Conservation (phyloP, 305 asterid genomes). For the Fraxinus xanthoxyloides region DNA sequence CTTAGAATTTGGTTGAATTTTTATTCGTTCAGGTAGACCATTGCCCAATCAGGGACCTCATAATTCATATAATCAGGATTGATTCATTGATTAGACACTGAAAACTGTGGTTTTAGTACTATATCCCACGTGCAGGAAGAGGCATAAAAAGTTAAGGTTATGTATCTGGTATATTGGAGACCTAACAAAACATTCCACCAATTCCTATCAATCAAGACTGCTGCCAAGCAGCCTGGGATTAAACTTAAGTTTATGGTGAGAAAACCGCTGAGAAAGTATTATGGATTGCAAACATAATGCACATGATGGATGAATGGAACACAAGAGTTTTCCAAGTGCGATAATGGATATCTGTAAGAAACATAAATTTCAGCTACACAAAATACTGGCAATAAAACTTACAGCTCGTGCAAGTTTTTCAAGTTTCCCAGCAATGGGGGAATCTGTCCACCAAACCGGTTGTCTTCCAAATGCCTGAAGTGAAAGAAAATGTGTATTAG, state of each 20-base stretch:
- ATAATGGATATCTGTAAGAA: not conserved
- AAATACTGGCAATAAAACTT: slow-evolving; percentile 34
- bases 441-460: slow-evolving; percentile 58
- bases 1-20: not conserved
- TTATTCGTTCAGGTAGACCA: not conserved
- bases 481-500: slow-evolving; percentile 10
- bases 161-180: not conserved
- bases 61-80: not conserved
- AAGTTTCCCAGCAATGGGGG: slow-evolving; percentile 63
- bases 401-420: slow-evolving; percentile 60
- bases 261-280: not conserved
- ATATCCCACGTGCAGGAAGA: not conserved
- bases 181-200: not conserved
- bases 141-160: not conserved
- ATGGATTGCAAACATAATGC: not conserved
- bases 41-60: not conserved
- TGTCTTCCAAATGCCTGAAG: slow-evolving; percentile 82
- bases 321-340: not conserved
- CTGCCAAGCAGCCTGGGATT: not conserved
- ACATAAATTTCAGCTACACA: not conserved
- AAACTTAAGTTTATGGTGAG: not conserved
- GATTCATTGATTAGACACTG: not conserved
- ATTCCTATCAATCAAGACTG: not conserved
- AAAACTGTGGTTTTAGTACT: not conserved
- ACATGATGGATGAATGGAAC: not conserved